Percentiles rank a stretch among this genome's conserved stretches.
phyloP scores from a whole-genome alignment of 2,329 filamentous ascomycete genomes.

The Aureobasidium sp. region DNA sequence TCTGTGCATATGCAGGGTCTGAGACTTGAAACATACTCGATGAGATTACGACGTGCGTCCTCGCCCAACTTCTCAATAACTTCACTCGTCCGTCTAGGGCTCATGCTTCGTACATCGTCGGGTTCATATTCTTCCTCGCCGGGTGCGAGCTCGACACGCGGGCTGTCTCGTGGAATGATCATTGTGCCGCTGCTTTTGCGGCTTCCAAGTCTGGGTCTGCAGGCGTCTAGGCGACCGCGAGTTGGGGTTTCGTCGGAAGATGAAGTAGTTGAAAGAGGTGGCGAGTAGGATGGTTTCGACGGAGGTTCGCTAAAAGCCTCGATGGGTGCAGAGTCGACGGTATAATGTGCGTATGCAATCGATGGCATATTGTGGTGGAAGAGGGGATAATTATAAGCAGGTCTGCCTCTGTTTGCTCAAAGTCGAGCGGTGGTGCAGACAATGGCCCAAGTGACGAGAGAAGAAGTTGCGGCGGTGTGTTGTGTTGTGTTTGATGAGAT shows the following conservation, averaged over 20 bases:
- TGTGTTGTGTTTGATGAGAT: conserved; percentile 12
- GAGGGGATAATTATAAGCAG: background rate
- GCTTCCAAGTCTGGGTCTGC: conserved; percentile 55
- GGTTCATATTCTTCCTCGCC: conserved; percentile 70
- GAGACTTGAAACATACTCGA: conserved; percentile 46
- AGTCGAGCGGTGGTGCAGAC: background rate
- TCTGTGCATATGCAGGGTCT: background rate
- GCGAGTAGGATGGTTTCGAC: conserved; percentile 4
- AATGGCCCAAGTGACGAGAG: background rate
- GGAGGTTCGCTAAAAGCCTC: conserved; percentile 6
- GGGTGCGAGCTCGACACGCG: conserved; percentile 56
- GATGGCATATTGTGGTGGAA: conserved; percentile 14
- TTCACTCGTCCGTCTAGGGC: conserved; percentile 80
- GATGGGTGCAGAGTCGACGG: background rate
- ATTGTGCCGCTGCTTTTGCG: conserved; percentile 74
- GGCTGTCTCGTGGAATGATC: conserved; percentile 67
- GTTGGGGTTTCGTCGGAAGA: conserved; percentile 9
- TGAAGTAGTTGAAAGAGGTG: conserved; percentile 11
- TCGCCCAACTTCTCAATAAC: conserved; percentile 83
- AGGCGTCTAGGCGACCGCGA: conserved; percentile 1
- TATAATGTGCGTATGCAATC: background rate
- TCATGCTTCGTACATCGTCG: conserved; percentile 90
- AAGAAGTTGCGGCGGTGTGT: background rate
- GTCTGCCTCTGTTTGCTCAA: background rate
- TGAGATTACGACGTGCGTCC: conserved; percentile 62